phyloP scores from a whole-genome alignment of 352 stramenopile genomes.

The Sclerospora graminicola region DNA sequence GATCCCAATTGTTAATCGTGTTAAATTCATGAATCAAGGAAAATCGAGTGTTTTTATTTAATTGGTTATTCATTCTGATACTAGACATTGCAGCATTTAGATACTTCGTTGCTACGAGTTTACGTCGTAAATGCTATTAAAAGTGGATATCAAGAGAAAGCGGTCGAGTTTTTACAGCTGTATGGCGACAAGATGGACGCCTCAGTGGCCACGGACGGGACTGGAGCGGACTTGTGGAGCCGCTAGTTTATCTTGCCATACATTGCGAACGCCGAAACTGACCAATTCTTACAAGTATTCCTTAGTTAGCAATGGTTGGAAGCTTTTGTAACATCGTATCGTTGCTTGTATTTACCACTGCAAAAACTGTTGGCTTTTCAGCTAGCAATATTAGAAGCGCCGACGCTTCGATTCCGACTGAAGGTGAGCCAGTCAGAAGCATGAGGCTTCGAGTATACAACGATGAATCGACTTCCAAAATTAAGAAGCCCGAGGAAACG shows the following conservation, averaged over 20 bases:
- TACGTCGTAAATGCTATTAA: constrained; percentile 78
- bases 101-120: constrained; percentile 53
- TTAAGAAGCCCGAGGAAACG: constrained; percentile 53
- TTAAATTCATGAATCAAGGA: constrained; percentile 3
- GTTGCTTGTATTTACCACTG: constrained; percentile 62
- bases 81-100: constrained; percentile 55
- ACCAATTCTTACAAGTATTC: constrained; percentile 68
- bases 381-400: constrained; percentile 56
- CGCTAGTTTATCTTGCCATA: constrained; percentile 80
- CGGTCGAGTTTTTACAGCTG: constrained; percentile 61
- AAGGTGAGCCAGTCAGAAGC: constrained; percentile 63
- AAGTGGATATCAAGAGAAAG: constrained; percentile 50
- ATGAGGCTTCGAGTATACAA: constrained; percentile 47
- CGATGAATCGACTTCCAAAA: constrained; percentile 34
- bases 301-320: constrained; percentile 67
- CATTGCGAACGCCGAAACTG: constrained; percentile 55
- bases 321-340: constrained; percentile 56
- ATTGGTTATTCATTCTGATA: background rate
- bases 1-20: constrained; percentile 26
- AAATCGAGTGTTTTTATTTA: background rate
- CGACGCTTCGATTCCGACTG: constrained; percentile 52
- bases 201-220: constrained; percentile 12
- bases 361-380: constrained; percentile 73
- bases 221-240: constrained; percentile 42
- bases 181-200: constrained; percentile 60